Conservation (phyloP, 2,329 filamentous ascomycete genomes). For the Coniochaeta ligniaria region DNA sequence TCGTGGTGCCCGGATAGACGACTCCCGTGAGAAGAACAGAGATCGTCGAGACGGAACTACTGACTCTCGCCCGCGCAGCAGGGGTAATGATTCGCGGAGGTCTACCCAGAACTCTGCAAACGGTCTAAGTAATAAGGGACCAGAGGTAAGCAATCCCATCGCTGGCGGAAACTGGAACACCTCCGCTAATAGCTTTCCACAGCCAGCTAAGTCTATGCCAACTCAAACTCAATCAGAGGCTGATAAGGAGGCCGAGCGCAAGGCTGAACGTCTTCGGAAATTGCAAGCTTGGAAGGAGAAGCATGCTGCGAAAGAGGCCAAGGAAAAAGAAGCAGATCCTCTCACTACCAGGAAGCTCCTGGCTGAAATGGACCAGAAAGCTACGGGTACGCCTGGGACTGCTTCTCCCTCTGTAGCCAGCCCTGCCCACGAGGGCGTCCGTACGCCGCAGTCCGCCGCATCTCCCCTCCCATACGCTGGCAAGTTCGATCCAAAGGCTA, state of each 20-base stretch:
- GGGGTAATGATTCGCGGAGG: conserved; percentile 53
- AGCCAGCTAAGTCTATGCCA: conserved; percentile 48
- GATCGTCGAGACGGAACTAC: conserved; percentile 62
- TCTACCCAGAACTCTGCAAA: conserved; percentile 35
- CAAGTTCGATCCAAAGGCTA: conserved; percentile 83
- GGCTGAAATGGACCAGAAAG: conserved; percentile 67
- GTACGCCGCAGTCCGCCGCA: conserved; percentile 41
- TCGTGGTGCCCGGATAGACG: conserved; percentile 60
- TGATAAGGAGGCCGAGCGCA: conserved; percentile 73
- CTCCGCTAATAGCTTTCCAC: conserved; percentile 18
- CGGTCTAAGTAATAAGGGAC: conserved; percentile 38
- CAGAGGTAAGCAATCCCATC: conserved; percentile 44
- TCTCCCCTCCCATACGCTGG: conserved; percentile 58
- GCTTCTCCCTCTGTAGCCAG: conserved; percentile 28
- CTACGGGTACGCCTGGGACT: conserved; percentile 30
- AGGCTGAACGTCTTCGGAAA: conserved; percentile 73
- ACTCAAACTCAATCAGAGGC: conserved; percentile 53
- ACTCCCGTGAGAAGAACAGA: conserved; percentile 59
- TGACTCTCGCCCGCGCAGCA: conserved; percentile 61
- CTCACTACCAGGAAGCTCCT: conserved; percentile 60
- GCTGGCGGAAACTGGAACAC: neutral
- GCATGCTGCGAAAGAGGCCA: conserved; percentile 67
- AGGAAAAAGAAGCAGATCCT: conserved; percentile 60
- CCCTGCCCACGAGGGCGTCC: conserved; percentile 40
- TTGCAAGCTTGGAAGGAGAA: conserved; percentile 91